These are phyloP conservation scores for Backusella australiensis DNA, from an alignment of 192 early-diverging fungal species.

Conservation along the genomic window DNA sequence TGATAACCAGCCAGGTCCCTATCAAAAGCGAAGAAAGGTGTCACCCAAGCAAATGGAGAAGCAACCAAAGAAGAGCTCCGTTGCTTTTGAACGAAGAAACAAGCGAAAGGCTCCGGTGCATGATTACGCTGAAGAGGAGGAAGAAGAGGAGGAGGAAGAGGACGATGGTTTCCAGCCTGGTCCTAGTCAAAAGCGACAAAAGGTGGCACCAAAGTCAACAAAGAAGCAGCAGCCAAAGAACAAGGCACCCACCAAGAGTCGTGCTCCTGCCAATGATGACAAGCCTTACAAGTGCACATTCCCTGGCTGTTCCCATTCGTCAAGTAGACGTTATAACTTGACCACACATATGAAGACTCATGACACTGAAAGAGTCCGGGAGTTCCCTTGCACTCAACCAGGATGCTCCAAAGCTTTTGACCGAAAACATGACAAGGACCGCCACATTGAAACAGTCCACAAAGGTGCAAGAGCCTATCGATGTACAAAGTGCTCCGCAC, in stretches of 20 bases:
- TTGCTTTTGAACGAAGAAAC: no score
- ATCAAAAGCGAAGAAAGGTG: no score
- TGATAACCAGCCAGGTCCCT: no score
- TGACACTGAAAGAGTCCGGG: slow-evolving; percentile 51
- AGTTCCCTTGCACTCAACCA: slow-evolving; percentile 51
- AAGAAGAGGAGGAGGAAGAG: not conserved
- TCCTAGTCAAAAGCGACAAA: not conserved
- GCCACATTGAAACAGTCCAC: slow-evolving; percentile 67
- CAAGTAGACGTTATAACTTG: slow-evolving; percentile 68
- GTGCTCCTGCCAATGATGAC: not conserved
- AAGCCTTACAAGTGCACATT: not conserved
- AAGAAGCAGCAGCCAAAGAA: no score
- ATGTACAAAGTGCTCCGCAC: slow-evolving; percentile 42
- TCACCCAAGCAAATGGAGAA: no score
- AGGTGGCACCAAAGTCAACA: not conserved
- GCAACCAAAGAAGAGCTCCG: no score
- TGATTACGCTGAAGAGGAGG: no score
- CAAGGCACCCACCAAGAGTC: not conserved
- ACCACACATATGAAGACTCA: slow-evolving; percentile 76
- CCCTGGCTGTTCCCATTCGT: not conserved
- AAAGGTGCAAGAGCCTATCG: slow-evolving; percentile 55
- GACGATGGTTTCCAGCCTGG: no score
- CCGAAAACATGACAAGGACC: slow-evolving; percentile 71
- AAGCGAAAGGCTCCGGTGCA: no score
- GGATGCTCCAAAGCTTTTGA: slow-evolving; percentile 67